Base-by-base conservation (phyloP, 75 land plant species). In the Pinus tabuliformis region DNA sequence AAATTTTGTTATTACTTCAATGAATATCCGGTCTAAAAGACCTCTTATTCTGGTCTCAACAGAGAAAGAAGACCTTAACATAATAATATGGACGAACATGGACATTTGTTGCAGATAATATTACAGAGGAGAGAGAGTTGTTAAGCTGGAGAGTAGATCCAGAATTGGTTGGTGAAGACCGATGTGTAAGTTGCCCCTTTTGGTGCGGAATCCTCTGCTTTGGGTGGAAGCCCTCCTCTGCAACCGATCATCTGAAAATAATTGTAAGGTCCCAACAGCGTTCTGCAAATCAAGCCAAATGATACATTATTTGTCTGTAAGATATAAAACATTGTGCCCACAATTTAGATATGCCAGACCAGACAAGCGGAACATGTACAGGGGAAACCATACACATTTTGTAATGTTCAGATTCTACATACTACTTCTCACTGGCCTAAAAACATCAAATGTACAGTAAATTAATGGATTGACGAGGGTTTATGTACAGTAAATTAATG, bases 211-310 rank as follows among this genome's bases (percentile, higher is more conserved):
- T 71, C 52, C 21, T 18, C 42, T 20, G 73, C 6, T 3, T 5
- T 49, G 57, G 73, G 73, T 2, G 73, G 73, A 42, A 52, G 57
- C 37, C 73, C 73, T 3, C 73, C 73, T 42, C 73, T 42, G 3
- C 52, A 39, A 21, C 54, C 56, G 15, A 71, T 42, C 73, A 71
- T 71, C 26, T 71, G 73, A 9, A 71, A 71, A 22, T 45, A 71
- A 11, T n/a, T 71, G 57, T 18, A 71, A 45, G 73, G 73, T 14
- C 73, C 73, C 56, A 71, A 14, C 56, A 71, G 7, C 9, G 56
- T 30, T 16, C 73, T 71, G 73, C 73, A 71, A 20, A 1, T 9
- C 54, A 49, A 49, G 54, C n/a, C 62, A 60, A 5, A 1, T 33
- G 21, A 60, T 60, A 21, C 61, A 59, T n/a, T 59, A 5, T 59